Evolutionary conservation across 139 green algal genomes (phyloP).

Genomic region (Picocystis salinarum): DNA sequence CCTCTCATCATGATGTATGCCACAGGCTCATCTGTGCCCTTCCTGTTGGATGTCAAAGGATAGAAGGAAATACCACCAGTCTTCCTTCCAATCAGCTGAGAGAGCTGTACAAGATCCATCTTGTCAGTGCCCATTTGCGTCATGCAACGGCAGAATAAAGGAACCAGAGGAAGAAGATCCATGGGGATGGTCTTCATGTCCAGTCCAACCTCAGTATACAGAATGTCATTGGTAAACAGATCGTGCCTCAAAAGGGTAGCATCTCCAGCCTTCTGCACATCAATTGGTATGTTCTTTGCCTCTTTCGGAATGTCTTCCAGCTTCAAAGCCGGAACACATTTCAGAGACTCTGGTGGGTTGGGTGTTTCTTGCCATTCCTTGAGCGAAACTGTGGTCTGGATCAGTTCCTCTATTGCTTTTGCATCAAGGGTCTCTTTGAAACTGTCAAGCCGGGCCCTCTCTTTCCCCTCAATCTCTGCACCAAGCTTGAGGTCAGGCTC

Average conservation of each 20-base stretch:
- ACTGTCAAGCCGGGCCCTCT: slow-evolving; percentile 33
- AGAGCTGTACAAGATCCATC: slow-evolving; percentile 82
- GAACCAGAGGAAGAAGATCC: slow-evolving; percentile 78
- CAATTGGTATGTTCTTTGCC: slow-evolving; percentile 57
- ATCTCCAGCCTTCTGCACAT: slow-evolving; percentile 15
- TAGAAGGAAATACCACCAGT: slow-evolving; percentile 82
- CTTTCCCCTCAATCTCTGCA: slow-evolving; percentile 39
- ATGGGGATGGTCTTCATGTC: slow-evolving; percentile 46
- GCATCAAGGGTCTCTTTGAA: slow-evolving; percentile 6
- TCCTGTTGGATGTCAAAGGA: slow-evolving; percentile 48
- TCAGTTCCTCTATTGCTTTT: slow-evolving; percentile 20
- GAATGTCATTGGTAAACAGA: slow-evolving; percentile 94
- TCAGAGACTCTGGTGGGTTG: slow-evolving; percentile 58
- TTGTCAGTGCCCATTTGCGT: slow-evolving; percentile 71
- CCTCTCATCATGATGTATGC: slow-evolving; percentile 57
- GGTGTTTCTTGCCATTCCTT: slow-evolving; percentile 86
- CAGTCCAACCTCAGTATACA: slow-evolving; percentile 75
- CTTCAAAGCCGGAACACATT: slow-evolving; percentile 65
- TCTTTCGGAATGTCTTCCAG: slow-evolving; percentile 71
- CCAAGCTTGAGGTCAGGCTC: slow-evolving; percentile 17
- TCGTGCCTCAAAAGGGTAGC: slow-evolving; percentile 77
- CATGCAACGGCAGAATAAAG: slow-evolving; percentile 82
- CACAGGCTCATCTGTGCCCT: slow-evolving; percentile 35
- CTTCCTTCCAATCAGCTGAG: slow-evolving; percentile 87
- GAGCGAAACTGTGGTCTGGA: slow-evolving; percentile 51